Conservation (phyloP, 139 green algal species). For the Chlamydomonas eustigma region DNA sequence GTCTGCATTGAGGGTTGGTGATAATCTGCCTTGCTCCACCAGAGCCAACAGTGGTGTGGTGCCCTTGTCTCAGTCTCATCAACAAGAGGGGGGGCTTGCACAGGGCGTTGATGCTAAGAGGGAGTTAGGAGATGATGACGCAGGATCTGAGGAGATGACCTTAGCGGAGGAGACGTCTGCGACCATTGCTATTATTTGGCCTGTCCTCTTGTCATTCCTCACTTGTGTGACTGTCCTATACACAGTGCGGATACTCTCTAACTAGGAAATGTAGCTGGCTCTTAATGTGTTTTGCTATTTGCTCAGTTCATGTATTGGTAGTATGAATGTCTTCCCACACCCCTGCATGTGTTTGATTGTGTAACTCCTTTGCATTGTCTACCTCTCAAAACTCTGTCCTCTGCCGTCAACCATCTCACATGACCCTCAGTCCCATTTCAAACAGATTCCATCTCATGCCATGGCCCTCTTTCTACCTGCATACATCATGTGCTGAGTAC, state of each 20-base stretch:
- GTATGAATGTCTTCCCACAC: neutral
- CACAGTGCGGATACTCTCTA: too few species aligned
- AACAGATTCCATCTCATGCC: too few species aligned
- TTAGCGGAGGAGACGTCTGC: neutral
- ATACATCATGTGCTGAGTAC: neutral
- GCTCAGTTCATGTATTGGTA: too few species aligned
- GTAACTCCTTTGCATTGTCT: too few species aligned
- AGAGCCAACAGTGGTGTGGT: neutral
- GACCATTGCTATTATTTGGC: neutral
- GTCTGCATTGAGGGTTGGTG: neutral
- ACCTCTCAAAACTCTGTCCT: too few species aligned
- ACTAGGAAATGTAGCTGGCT: too few species aligned
- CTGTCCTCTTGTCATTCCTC: slow-evolving; percentile 46
- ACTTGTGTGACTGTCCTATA: slow-evolving; percentile 39
- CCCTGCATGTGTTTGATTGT: neutral
- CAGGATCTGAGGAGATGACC: neutral
- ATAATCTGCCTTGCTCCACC: neutral
- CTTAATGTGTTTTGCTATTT: too few species aligned
- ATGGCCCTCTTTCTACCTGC: neutral
- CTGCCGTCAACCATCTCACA: too few species aligned
- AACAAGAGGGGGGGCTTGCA: neutral
- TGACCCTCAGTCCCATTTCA: too few species aligned
- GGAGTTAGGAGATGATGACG: neutral
- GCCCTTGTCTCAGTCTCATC: neutral
- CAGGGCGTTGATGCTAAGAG: neutral